Conservation (phyloP, 2,329 filamentous ascomycete genomes). For the Botrytis pseudocinerea region DNA sequence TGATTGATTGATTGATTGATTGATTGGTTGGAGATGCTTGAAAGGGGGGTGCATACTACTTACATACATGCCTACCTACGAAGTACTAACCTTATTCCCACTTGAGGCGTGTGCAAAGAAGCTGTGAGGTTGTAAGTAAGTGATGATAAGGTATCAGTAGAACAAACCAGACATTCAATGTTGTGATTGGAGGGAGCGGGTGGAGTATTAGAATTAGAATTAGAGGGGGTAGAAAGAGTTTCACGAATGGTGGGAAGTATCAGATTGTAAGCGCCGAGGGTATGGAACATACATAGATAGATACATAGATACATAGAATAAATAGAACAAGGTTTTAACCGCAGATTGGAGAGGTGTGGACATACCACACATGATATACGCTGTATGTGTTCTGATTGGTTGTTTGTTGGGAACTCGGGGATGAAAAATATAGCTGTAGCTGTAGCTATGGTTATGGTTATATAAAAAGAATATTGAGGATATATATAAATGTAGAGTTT, state of each 20-base stretch:
- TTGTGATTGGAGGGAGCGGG: too few species aligned
- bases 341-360: not conserved
- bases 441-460: too few species aligned
- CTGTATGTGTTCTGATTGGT: not conserved
- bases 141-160: not conserved
- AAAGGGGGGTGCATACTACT: too few species aligned
- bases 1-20: too few species aligned
- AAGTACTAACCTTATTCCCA: too few species aligned
- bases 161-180: not conserved
- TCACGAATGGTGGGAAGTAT: not conserved
- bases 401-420: too few species aligned
- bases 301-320: too few species aligned
- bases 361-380: not conserved
- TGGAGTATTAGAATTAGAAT: not conserved
- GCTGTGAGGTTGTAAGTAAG: not conserved
- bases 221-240: not conserved
- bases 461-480: not conserved
- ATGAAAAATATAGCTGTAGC: too few species aligned
- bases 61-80: too few species aligned
- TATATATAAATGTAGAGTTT: too few species aligned
- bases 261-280: constrained; percentile 3
- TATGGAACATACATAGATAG: too few species aligned
- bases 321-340: not conserved
- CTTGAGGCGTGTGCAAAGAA: not conserved
- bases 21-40: too few species aligned